Conservation (phyloP, 208 protist genomes). For the Leishmania mexicana region DNA sequence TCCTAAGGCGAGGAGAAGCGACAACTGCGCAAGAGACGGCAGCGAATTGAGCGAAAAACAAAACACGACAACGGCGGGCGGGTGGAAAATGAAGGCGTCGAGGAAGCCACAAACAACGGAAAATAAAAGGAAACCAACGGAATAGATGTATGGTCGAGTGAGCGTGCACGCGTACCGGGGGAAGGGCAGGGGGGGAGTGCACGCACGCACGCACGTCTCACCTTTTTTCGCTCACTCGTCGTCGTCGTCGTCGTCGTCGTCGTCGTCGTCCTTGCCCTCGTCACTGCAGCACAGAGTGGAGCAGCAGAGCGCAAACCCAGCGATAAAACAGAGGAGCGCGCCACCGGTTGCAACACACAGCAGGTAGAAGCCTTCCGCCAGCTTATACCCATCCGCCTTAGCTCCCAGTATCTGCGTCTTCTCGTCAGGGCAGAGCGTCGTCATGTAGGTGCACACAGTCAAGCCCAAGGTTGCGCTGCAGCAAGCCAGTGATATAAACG, state of each 20-base stretch:
- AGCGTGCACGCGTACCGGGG: background rate
- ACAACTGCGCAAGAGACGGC: background rate
- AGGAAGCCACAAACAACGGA: background rate
- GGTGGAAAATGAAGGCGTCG: background rate
- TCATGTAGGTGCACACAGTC: constrained; percentile 17
- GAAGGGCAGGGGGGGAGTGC: background rate
- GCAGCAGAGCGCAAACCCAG: constrained; percentile 21
- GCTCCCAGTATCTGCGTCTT: constrained; percentile 1
- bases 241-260: background rate
- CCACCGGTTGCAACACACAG: constrained; percentile 12
- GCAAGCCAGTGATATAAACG: constrained; percentile 15
- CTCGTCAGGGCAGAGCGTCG: constrained; percentile 10
- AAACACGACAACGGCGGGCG: background rate
- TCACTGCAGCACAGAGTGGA: background rate
- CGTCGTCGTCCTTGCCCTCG: background rate
- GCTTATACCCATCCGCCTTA: background rate
- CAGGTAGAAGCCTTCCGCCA: constrained; percentile 23
- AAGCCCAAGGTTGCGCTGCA: constrained; percentile 8
- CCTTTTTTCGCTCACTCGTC: background rate
- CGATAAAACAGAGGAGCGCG: constrained; percentile 10
- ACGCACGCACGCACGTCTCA: background rate
- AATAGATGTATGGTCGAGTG: background rate
- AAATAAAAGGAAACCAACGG: constrained; percentile 5
- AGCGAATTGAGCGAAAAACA: background rate
- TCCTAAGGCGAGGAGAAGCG: background rate